Evolutionary conservation across 78 protist genomes (phyloP).

Genomic region (Salpingoeca rosetta): DNA sequence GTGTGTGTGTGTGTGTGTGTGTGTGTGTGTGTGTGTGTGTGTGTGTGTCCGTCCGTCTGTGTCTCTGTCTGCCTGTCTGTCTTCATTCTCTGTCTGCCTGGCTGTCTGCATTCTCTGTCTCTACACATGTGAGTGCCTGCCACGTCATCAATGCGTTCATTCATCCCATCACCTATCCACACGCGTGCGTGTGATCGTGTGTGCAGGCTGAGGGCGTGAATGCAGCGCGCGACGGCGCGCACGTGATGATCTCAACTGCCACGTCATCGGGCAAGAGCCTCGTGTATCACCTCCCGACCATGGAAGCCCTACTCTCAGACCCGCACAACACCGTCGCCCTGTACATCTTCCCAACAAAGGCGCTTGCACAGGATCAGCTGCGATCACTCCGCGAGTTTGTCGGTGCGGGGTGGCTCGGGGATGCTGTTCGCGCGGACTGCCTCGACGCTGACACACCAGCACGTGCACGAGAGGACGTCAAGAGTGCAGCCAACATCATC

Average conservation of each 20-base stretch:
- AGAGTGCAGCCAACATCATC: constrained; percentile 4
- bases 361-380: constrained; percentile 51
- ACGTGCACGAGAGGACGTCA: not conserved
- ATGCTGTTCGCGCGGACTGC: no score
- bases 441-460: constrained; percentile 27
- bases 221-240: not conserved
- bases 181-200: no score
- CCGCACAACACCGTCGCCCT: not conserved
- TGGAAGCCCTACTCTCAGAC: not conserved
- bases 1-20: no score
- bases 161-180: no score
- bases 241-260: not conserved
- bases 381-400: constrained; percentile 26
- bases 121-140: no score
- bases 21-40: no score
- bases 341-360: constrained; percentile 34
- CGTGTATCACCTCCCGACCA: not conserved
- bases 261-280: constrained; percentile 19
- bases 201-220: not conserved
- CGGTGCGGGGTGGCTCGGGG: no score
- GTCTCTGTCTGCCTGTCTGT: no score
- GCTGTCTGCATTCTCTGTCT: no score
- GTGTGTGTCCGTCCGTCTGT: no score
- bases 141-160: no score
- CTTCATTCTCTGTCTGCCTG: no score